Conservation (phyloP, 345 rosid species). For the Linum lewisii region DNA sequence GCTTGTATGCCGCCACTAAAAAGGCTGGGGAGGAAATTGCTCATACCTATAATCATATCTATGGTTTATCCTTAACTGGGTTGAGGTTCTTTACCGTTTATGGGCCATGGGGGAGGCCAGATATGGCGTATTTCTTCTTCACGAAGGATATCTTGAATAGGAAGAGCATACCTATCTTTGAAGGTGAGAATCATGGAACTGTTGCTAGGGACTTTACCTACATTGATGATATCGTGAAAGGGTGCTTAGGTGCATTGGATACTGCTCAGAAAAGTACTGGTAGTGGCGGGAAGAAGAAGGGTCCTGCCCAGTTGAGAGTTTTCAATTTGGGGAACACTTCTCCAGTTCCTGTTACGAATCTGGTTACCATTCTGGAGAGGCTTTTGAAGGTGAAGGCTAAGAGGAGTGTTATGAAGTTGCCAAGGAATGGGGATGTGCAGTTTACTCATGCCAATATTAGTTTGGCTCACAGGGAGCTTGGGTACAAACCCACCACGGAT, state of each 20-base stretch:
- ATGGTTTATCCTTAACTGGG: slow-evolving; percentile 78
- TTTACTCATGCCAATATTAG: slow-evolving; percentile 93
- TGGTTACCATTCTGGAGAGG: slow-evolving; percentile 73
- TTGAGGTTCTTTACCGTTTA: slow-evolving; percentile 80
- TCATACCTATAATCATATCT: slow-evolving; percentile 84
- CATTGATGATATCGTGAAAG: slow-evolving; percentile 88
- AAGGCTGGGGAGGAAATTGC: slow-evolving; percentile 95
- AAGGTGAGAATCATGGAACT: slow-evolving; percentile 53
- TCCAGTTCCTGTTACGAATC: slow-evolving; percentile 77
- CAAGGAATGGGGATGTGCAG: slow-evolving; percentile 85
- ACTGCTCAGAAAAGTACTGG: slow-evolving; percentile 94
- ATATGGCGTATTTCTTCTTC: slow-evolving; percentile 92
- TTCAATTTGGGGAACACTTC: slow-evolving; percentile 91
- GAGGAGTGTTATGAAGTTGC: slow-evolving; percentile 73
- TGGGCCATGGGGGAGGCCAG: slow-evolving; percentile 95
- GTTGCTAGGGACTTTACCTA: slow-evolving; percentile 93
- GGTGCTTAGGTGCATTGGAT: slow-evolving; percentile 73
- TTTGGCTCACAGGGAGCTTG: slow-evolving; percentile 61
- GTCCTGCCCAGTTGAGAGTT: slow-evolving; percentile 79
- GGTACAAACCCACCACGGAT: slow-evolving; percentile 84
- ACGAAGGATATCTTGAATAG: slow-evolving; percentile 68
- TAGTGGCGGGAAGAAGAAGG: slow-evolving; percentile 81
- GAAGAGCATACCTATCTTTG: slow-evolving; percentile 58
- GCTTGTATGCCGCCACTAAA: slow-evolving; percentile 84
- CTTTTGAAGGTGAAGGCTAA: slow-evolving; percentile 78